phyloP scores from a whole-genome alignment of 129 eudicot genomes.

The Solidago caesia region DNA sequence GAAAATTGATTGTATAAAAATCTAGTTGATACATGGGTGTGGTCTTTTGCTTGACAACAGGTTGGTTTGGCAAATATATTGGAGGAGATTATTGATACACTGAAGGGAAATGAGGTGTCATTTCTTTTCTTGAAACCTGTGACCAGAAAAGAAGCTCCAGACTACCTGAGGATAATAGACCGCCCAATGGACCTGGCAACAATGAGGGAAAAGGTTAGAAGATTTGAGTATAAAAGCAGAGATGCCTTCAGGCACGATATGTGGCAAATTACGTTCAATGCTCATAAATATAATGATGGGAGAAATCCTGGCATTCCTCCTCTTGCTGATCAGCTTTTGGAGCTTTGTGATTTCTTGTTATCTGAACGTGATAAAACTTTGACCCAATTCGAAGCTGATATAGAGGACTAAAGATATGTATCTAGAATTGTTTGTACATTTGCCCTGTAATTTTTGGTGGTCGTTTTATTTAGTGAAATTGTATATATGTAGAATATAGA shows the following conservation, averaged over 20 bases:
- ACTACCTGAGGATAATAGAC: constrained; percentile 53
- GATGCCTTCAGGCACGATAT: constrained; percentile 82
- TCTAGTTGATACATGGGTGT: background rate
- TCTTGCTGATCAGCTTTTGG: constrained; percentile 80
- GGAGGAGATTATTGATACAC: constrained; percentile 50
- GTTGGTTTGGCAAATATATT: constrained; percentile 62
- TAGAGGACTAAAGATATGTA: constrained; percentile 37
- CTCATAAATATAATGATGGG: constrained; percentile 62
- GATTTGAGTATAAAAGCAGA: constrained; percentile 68
- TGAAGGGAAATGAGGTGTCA: constrained; percentile 58
- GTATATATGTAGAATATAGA: constrained; percentile 25
- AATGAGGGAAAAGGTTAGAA: constrained; percentile 71
- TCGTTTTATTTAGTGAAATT: constrained; percentile 16
- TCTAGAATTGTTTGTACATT: constrained; percentile 21
- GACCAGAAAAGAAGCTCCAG: constrained; percentile 85
- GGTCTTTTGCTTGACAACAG: constrained; percentile 26
- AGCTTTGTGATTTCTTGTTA: constrained; percentile 77
- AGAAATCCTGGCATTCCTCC: constrained; percentile 90
- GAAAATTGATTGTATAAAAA: background rate
- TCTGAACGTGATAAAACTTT: constrained; percentile 38
- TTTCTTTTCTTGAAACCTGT: constrained; percentile 83
- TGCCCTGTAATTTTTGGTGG: constrained; percentile 19
- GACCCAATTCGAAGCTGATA: constrained; percentile 75
- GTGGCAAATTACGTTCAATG: constrained; percentile 72
- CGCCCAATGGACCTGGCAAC: constrained; percentile 88